These are phyloP conservation scores for Nothophoma quercina DNA, from an alignment of 2,329 filamentous ascomycete genomes.

Conservation along the genomic window DNA sequence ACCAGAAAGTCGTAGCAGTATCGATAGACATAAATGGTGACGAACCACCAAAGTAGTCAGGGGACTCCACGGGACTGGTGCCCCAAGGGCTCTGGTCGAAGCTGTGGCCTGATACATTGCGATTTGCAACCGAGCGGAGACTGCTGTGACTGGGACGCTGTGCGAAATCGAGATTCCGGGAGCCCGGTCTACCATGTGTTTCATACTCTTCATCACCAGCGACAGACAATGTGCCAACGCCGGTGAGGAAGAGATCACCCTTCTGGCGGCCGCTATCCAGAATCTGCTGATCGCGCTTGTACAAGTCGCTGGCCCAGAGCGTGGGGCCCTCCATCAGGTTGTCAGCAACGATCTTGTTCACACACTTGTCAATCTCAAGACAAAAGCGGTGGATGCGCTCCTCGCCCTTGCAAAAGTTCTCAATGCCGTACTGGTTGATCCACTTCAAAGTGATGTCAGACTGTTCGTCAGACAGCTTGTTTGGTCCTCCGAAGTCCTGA, in stretches of 20 bases:
- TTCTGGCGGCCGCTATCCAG: conserved; percentile 62
- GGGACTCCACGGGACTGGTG: conserved; percentile 70
- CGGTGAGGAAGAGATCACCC: conserved; percentile 56
- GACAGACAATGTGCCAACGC: conserved; percentile 57
- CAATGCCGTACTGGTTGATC: conserved; percentile 81
- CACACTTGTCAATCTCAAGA: conserved; percentile 85
- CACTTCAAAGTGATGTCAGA: conserved; percentile 84
- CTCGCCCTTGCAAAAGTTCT: conserved; percentile 94
- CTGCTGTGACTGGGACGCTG: conserved; percentile 64
- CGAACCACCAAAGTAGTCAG: conserved; percentile 73
- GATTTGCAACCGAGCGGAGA: conserved; percentile 65
- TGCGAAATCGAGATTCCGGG: conserved; percentile 54
- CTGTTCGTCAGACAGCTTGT: conserved; percentile 96
- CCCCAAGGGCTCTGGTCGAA: conserved; percentile 73
- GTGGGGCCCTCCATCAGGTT: conserved; percentile 85
- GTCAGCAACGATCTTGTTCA: conserved; percentile 84
- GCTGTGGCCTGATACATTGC: conserved; percentile 73
- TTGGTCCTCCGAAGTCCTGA: conserved; percentile 85
- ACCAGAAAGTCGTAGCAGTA: conserved; percentile 85
- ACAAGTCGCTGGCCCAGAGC: conserved; percentile 91
- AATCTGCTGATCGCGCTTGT: conserved; percentile 74
- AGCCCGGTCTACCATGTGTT: conserved; percentile 46
- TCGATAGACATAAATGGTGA: conserved; percentile 77
- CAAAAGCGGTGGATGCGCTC: conserved; percentile 94
- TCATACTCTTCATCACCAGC: conserved; percentile 58